Evolutionary conservation across 1,284 basidiomycete genomes (phyloP), one percentile per base, ranked within the genome.

Genomic region (Lentinula novae-zelandiae): DNA sequence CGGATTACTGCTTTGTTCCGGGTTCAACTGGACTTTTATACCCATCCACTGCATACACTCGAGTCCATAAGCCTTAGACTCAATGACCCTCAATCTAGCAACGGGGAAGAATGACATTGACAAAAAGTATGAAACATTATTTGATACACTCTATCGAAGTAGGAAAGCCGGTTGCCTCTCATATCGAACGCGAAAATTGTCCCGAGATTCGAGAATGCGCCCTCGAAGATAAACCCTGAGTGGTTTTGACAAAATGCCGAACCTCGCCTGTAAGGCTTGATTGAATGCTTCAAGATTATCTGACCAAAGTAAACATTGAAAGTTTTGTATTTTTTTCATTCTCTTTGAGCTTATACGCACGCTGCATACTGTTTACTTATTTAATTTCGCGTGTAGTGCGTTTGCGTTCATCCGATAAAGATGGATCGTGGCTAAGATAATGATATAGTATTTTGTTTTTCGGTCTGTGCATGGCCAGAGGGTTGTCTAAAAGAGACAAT

Each of bases 91-190:
- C 46, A 22, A 34, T 52, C 38, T 17, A 38, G n/a, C 22, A 27
- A 27, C 27, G 13, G 50, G 27, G n/a, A 52, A 15, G 17, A 8
- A 53, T 53, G 17, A 38, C 36, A 54, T n/a, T 36, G 33, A 33
- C 50, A 53, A 38, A 8, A 40, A n/a, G 53, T 13, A 54, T 40
- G 20, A 46, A 33, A 46, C n/a, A 46, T 9, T 46, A 46, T 5
- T 42, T 34, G 8, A 55, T 55, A 22, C 9, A 15, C 22, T 55
- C 2, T 34, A 53, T 39, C 53, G 5, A 33, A 31, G 40, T 46
- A 46, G 44, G 54, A 46, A 44, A 46, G n/a, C 54, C 42, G 39
- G 54, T 56, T 56, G 54, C 54, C 54, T 56, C 40, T 56, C 13
- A 46, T 44, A 42, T 36, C 40, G 5, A 17, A 22, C 2, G 17